Evolutionary conservation across 2,329 filamentous ascomycete genomes (phyloP), one percentile per base, ranked within the genome.

Genomic region (Exophiala sp.): DNA sequence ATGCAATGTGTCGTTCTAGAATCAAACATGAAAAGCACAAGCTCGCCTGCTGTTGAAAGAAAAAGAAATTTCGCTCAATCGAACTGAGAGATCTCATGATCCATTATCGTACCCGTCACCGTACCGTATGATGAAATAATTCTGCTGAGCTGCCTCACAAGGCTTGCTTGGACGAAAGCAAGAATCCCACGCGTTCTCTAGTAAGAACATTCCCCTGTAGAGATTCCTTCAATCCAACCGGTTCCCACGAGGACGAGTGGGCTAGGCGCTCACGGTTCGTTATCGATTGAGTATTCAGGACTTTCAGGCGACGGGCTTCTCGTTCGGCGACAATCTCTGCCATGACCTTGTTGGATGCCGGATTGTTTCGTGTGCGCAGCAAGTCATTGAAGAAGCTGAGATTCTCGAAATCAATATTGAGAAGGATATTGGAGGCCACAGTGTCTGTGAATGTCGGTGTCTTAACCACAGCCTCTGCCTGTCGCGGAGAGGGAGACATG

Each of bases 401-500:
- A 23, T 57, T 57, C 22, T 51, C 53, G 44, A 58, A 61, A 38
- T 59, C 57, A 19, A 59, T 40, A 44, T 59, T 59, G 35, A 61
- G 46, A 14, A 61, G 42, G n/a, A 61, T 59, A 44, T 50, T 52
- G 13, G 58, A 58, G 6, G 55, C 50, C 5, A 52, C 46, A 1
- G 53, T 55, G 13, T 52, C 51, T 44, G 44, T 34, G 43, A 50
- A 51, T 10, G 39, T 46, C 8, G 45, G 30, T 14, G 21, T 19
- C 2, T 29, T 32, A 6, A 50, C 43, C n/a, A 40, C 21, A 14
- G 49, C 23, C 29, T 56, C 51, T 8, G 48, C 46, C 14, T 49
- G 49, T 21, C 52, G 52, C 10, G 46, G 49, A 13, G 46, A 41
- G 16, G 55, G 49, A 13, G 57, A 56, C 37, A 53, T 43, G 34